Conservation (phyloP, 1,284 basidiomycete genomes). For the Cryptococcus sp. region DNA sequence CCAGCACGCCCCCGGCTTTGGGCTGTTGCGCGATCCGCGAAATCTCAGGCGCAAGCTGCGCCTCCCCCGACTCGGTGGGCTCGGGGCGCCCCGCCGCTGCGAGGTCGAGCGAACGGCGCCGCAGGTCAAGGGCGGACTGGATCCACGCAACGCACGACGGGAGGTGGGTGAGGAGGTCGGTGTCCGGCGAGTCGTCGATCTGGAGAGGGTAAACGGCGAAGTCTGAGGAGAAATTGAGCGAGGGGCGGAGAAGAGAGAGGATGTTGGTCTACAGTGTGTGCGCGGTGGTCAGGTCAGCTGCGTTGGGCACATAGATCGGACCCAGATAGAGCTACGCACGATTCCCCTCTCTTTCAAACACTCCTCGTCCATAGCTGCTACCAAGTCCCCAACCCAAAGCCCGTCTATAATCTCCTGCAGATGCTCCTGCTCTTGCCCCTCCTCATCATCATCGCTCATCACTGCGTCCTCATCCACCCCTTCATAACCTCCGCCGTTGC, state of each 20-base stretch:
- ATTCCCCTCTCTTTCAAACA: constrained; percentile 40
- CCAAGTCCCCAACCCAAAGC: constrained; percentile 50
- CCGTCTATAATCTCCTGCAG: constrained; percentile 45
- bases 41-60: constrained; percentile 5
- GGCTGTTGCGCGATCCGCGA: constrained; percentile 33
- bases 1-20: constrained; percentile 69
- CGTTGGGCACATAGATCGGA: no score
- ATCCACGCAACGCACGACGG: constrained; percentile 76
- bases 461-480: constrained; percentile 15
- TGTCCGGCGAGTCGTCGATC: constrained; percentile 49
- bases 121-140: constrained; percentile 59
- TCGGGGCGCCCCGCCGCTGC: background rate
- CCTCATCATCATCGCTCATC: constrained; percentile 18
- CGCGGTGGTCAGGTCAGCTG: background rate
- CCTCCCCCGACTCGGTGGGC: background rate
- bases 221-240: constrained; percentile 30
- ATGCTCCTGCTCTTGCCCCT: constrained; percentile 32
- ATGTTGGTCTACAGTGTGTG: constrained; percentile 36
- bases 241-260: constrained; percentile 42
- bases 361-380: constrained; percentile 45
- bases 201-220: constrained; percentile 41
- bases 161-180: constrained; percentile 71
- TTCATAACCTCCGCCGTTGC: constrained; percentile 14
- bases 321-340: constrained; percentile 26
- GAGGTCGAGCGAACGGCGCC: constrained; percentile 3